phyloP scores from a whole-genome alignment of 2,329 filamentous ascomycete genomes.

The Xylariaceae sp. region DNA sequence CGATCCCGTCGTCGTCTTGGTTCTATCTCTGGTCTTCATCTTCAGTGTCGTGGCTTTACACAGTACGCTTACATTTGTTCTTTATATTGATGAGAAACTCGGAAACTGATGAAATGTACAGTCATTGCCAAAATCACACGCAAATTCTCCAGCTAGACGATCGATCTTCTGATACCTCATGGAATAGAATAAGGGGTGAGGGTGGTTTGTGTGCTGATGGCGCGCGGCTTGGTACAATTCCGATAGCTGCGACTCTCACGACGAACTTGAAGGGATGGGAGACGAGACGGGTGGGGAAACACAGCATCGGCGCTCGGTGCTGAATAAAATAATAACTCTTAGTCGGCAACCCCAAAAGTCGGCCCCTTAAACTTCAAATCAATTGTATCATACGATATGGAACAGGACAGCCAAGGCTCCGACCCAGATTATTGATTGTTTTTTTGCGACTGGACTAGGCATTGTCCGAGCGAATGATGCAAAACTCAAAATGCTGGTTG shows the following conservation, averaged over 20 bases:
- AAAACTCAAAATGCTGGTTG: background rate
- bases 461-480: background rate
- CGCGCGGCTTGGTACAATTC: slow-evolving; percentile 21
- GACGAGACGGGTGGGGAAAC: background rate
- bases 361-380: slow-evolving; percentile 13
- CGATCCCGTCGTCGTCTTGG: slow-evolving; percentile 93
- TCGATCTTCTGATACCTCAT: background rate
- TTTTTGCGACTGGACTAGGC: background rate
- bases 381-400: slow-evolving; percentile 27
- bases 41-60: slow-evolving; percentile 97
- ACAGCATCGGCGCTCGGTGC: slow-evolving; percentile 7
- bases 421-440: slow-evolving; percentile 19
- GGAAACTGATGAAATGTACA: slow-evolving; percentile 34
- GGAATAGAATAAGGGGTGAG: slow-evolving; percentile 6
- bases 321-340: slow-evolving; percentile 4
- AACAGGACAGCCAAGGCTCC: slow-evolving; percentile 18
- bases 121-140: slow-evolving; percentile 94
- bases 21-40: slow-evolving; percentile 95
- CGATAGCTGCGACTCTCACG: slow-evolving; percentile 24
- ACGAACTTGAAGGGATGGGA: slow-evolving; percentile 1
- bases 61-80: slow-evolving; percentile 56
- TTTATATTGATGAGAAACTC: background rate
- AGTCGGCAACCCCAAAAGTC: slow-evolving; percentile 4
- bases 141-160: slow-evolving; percentile 64
- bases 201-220: slow-evolving; percentile 16